A percentile compares a stretch with the other conserved stretches of the same genome.
phyloP scores from a whole-genome alignment of 371 early-diverging fungal species.

The Actinomortierella ambigua region DNA sequence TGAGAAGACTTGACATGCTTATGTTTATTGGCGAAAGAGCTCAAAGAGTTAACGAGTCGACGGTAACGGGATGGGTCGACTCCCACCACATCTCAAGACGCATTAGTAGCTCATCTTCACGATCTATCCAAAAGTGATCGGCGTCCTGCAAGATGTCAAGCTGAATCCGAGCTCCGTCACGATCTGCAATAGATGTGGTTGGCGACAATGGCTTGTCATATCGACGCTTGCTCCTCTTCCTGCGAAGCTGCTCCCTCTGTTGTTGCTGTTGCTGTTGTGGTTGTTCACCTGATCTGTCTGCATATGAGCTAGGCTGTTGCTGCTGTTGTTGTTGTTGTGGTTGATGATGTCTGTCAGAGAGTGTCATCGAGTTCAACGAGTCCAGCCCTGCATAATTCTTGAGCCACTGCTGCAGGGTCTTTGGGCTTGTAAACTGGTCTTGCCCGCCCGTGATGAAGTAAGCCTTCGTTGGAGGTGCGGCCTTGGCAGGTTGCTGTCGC shows the following conservation, averaged over 20 bases:
- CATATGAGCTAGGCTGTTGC: conserved; percentile 5
- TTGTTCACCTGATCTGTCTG: conserved; percentile 5
- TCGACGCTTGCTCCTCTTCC: no score
- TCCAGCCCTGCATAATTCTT: conserved; percentile 26
- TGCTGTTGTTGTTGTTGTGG: neutral
- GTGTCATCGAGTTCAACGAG: conserved; percentile 1
- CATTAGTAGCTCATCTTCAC: conserved; percentile 26
- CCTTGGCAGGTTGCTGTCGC: no score
- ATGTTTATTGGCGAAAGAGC: no score
- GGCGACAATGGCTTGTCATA: no score
- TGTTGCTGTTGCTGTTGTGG: no score
- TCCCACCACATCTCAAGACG: conserved; percentile 33
- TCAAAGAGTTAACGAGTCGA: no score
- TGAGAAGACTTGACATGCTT: no score
- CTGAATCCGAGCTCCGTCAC: conserved; percentile 21
- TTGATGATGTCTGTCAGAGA: neutral
- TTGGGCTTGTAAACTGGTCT: conserved; percentile 41
- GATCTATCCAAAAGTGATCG: conserved; percentile 45
- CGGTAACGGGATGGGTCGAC: conserved; percentile 6
- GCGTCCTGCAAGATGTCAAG: conserved; percentile 34
- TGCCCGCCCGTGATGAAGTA: conserved; percentile 37
- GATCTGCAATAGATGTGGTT: conserved; percentile 5
- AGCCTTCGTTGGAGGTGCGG: conserved; percentile 10
- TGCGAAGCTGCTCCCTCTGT: no score
- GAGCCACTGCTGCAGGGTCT: conserved; percentile 33